Percentiles rank a stretch among this genome's conserved stretches.
Conservation (phyloP, 768 basidiomycete species). For the Pilatotrama ljubarskyi region DNA sequence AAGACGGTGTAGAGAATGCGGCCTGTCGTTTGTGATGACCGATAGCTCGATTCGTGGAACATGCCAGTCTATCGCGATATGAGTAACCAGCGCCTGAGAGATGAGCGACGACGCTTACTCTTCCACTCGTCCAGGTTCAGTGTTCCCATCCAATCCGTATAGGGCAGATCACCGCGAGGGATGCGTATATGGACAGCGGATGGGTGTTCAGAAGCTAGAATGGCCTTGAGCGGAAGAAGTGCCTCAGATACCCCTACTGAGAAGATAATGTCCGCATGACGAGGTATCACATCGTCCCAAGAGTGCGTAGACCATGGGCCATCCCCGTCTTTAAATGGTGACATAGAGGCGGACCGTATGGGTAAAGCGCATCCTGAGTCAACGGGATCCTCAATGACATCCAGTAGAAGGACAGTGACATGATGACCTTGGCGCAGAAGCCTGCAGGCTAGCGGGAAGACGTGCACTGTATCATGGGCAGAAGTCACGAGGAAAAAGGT, state of each 20-base stretch:
- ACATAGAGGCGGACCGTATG: background rate
- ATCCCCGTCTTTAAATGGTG: background rate
- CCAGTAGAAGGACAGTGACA: constrained; percentile 36
- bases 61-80: constrained; percentile 64
- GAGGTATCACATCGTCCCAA: background rate
- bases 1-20: constrained; percentile 67
- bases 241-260: background rate
- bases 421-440: constrained; percentile 34
- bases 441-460: constrained; percentile 39
- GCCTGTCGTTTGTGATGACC: constrained; percentile 78
- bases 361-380: background rate
- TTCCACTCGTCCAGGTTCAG: constrained; percentile 57
- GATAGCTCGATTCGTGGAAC: constrained; percentile 64
- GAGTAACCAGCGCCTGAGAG: constrained; percentile 8
- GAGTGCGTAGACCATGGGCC: background rate
- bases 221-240: constrained; percentile 2
- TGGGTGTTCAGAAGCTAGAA: background rate
- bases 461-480: constrained; percentile 34
- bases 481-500: constrained; percentile 40
- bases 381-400: background rate
- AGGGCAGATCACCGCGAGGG: constrained; percentile 48
- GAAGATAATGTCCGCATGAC: background rate
- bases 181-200: constrained; percentile 37
- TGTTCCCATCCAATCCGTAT: constrained; percentile 62
- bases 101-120: constrained; percentile 41